Conservation (phyloP, 495 filamentous ascomycete species). For the Penicillium coffeae region DNA sequence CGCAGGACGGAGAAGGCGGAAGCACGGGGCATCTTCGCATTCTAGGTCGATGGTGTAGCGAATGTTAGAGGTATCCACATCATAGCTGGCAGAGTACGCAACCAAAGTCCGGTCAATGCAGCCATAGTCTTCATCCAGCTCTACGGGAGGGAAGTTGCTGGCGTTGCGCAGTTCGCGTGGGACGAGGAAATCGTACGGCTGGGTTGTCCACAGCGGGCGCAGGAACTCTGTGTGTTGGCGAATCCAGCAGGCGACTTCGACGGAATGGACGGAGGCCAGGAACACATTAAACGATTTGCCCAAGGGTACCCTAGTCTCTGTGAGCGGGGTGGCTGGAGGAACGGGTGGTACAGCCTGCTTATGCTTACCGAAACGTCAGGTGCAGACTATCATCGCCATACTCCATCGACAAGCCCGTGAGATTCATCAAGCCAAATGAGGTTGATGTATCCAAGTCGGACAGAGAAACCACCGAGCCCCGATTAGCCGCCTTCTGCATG, state of each 20-base stretch:
- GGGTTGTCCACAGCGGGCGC: conserved; percentile 77
- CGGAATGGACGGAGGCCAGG: conserved; percentile 73
- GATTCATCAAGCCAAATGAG: conserved; percentile 70
- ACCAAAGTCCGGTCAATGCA: conserved; percentile 79
- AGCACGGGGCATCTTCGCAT: conserved; percentile 76
- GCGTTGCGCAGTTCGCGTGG: conserved; percentile 58
- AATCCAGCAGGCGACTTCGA: conserved; percentile 71
- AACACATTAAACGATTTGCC: conserved; percentile 59
- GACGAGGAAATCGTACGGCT: conserved; percentile 61
- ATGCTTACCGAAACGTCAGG: conserved; percentile 69
- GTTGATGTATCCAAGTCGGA: conserved; percentile 44
- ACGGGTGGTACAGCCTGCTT: neutral
- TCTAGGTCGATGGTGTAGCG: conserved; percentile 74
- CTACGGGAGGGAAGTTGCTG: conserved; percentile 57
- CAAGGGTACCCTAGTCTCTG: conserved; percentile 55
- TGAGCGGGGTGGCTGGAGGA: neutral
- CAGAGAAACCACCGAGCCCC: conserved; percentile 52
- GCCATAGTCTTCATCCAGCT: conserved; percentile 68
- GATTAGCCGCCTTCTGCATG: conserved; percentile 57
- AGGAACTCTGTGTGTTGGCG: conserved; percentile 71
- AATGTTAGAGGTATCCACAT: conserved; percentile 65
- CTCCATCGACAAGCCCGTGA: conserved; percentile 64
- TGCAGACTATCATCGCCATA: conserved; percentile 81
- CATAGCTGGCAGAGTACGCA: conserved; percentile 80
- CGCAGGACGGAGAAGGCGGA: conserved; percentile 70